phyloP scores from a whole-genome alignment of 139 green algal genomes.

The Haematococcus sp. region DNA sequence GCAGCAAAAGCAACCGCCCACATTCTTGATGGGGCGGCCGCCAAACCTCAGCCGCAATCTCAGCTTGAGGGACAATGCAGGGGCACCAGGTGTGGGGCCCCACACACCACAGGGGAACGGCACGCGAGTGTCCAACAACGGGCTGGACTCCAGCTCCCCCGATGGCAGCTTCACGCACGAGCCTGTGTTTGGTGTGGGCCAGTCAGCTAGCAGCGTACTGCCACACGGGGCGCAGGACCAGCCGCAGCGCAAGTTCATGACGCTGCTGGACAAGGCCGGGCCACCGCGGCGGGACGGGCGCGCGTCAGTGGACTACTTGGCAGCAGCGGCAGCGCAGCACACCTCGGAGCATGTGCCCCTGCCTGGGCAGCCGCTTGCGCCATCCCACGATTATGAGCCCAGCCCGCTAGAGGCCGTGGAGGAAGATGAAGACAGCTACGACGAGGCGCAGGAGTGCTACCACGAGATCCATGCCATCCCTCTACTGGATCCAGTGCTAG shows the following conservation, averaged over 20 bases:
- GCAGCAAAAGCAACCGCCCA: not conserved
- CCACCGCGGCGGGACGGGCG: no score
- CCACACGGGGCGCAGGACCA: not conserved
- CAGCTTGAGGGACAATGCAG: not conserved
- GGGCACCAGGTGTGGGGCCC: not conserved
- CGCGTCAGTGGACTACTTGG: not conserved
- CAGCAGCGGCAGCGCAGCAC: not conserved
- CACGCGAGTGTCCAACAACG: no score
- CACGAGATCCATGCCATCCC: conserved; percentile 49
- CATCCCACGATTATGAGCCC: not conserved
- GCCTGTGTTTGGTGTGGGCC: no score
- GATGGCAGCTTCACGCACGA: not conserved
- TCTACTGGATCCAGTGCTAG: conserved; percentile 44
- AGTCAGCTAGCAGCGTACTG: not conserved
- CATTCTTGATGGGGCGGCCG: no score
- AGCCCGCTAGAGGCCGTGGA: conserved; percentile 4
- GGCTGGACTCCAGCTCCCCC: not conserved
- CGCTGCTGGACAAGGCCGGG: conserved; percentile 11
- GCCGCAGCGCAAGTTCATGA: conserved; percentile 19
- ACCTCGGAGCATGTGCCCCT: not conserved
- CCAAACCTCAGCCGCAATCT: no score
- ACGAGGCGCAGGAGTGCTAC: conserved; percentile 36
- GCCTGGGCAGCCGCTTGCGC: not conserved
- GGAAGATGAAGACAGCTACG: conserved; percentile 18
- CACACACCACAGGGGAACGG: not conserved